Percentiles rank a stretch among this genome's conserved stretches.
phyloP scores from a whole-genome alignment of 1,284 basidiomycete species.

The Ceratorhiza oryzae-sativae region DNA sequence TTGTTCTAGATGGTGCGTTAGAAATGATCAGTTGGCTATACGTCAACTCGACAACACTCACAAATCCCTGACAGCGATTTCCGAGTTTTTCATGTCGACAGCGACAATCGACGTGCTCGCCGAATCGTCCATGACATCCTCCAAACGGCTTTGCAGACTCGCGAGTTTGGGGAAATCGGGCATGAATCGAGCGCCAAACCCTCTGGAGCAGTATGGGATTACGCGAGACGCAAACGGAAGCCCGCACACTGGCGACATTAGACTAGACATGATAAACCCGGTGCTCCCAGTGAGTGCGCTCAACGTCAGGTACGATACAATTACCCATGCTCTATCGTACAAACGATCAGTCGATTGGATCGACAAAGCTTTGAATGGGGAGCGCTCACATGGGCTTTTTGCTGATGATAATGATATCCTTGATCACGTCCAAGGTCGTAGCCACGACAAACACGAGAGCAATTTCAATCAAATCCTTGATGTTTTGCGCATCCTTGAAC shows the following conservation, averaged over 20 bases:
- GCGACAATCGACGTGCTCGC: conserved; percentile 34
- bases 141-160: conserved; percentile 29
- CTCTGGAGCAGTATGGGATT: conserved; percentile 19
- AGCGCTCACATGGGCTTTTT: conserved; percentile 38
- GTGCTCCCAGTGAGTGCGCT: conserved; percentile 18
- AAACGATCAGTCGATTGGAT: neutral
- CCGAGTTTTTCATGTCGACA: conserved; percentile 38
- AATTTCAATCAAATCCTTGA: conserved; percentile 29
- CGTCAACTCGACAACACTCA: neutral
- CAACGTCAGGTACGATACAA: conserved; percentile 21
- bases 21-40: neutral
- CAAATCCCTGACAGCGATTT: conserved; percentile 39
- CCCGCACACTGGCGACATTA: conserved; percentile 25
- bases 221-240: conserved; percentile 13
- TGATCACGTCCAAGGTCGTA: conserved; percentile 25
- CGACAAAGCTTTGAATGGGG: neutral
- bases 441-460: conserved; percentile 27
- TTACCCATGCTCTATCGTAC: conserved; percentile 16
- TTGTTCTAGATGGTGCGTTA: conserved; percentile 9
- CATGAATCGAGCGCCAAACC: neutral
- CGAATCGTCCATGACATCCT: conserved; percentile 33
- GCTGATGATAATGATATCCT: conserved; percentile 33
- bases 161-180: conserved; percentile 40
- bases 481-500: conserved; percentile 20
- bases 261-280: conserved; percentile 5